These are phyloP conservation scores for Suillus paluster DNA, from an alignment of 768 basidiomycete species.

Conservation along the genomic window DNA sequence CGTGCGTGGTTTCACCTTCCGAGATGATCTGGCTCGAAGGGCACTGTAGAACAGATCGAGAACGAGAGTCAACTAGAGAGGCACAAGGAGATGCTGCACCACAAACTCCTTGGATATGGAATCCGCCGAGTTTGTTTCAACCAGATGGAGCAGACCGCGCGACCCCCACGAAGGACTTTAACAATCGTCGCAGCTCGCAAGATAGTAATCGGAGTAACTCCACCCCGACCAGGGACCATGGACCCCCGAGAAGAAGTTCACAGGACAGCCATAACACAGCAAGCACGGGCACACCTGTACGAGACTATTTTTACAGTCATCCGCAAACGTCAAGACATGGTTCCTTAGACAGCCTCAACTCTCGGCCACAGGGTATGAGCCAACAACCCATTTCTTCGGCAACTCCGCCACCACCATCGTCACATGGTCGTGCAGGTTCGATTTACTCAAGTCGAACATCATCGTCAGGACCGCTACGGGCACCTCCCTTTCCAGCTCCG, in stretches of 20 bases:
- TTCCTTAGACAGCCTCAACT: conserved; percentile 4
- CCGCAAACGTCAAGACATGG: conserved; percentile 12
- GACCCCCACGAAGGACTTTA: conserved; percentile 16
- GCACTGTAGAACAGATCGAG: conserved; percentile 16
- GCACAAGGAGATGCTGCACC: conserved; percentile 42
- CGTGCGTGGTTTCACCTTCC: conserved; percentile 28
- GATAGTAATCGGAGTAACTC: conserved; percentile 29
- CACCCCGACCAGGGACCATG: conserved; percentile 33
- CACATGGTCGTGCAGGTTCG: conserved; percentile 4
- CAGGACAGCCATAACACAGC: conserved; percentile 16
- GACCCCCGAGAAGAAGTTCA: conserved; percentile 27
- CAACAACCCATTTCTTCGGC: conserved; percentile 1
- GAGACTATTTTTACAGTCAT: conserved; percentile 28
- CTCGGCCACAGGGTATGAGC: conserved; percentile 4
- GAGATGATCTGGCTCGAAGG: conserved; percentile 17
- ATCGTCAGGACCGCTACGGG: conserved; percentile 19
- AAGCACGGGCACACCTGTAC: conserved; percentile 19
- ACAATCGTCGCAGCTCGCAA: conserved; percentile 20
- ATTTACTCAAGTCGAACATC: conserved; percentile 33
- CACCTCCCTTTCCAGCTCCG: conserved; percentile 31
- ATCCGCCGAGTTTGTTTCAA: conserved; percentile 48
- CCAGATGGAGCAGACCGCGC: conserved; percentile 27
- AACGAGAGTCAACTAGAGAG: conserved; percentile 32
- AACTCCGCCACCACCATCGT: conserved; percentile 7
- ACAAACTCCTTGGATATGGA: conserved; percentile 80